Evolutionary conservation across 352 stramenopile genomes (phyloP), one percentile per base, ranked within the genome.

Genomic region (Phytophthora ohioensis): DNA sequence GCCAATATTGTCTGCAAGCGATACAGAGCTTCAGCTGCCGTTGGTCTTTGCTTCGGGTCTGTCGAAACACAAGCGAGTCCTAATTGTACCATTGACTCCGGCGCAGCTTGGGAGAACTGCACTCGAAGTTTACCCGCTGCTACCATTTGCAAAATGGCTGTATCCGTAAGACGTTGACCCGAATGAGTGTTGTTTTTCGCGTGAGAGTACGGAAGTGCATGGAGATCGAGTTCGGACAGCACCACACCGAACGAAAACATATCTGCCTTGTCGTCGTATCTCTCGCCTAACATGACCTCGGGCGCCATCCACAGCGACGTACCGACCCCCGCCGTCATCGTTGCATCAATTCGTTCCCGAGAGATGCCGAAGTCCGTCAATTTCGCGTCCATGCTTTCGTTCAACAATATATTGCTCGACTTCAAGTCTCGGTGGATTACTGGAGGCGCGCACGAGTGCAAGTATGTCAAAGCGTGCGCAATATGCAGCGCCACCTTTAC

Each of bases 71-170:
- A 88, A 3, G 62, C 64, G 3, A 67, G 55, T 4, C 58, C 74
- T 6, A 76, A 57, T 9, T 76, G 34, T 21, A 73, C 60, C 42
- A 79, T 64, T 12, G 76, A 71, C 11, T 56, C 8, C 4, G 64
- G 64, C 13, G 13, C 38, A 2, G 21, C 41, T 34, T 43, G 45
- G 1, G 78, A 82, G 17, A 85, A 83, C 48, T 75, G 39, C 10
- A 84, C 66, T 0, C 54, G 67, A 6, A 86, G 42, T 58, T 74
- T 67, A 2, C 80, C 78, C 3, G 68, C 60, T 13, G 76, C 71
- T 12, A 81, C 75, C 35, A 84, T 60, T 64, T 88, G 77, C 13
- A 87, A 38, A 42, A 85, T 75, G 7, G 73, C 77, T 2, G 75
- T 62, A 34, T 83, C 76, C 0, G 76, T 64, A 11, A 78, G 27